Conservation (phyloP, 805 yeast genomes). For the Yarrowia sp. region DNA sequence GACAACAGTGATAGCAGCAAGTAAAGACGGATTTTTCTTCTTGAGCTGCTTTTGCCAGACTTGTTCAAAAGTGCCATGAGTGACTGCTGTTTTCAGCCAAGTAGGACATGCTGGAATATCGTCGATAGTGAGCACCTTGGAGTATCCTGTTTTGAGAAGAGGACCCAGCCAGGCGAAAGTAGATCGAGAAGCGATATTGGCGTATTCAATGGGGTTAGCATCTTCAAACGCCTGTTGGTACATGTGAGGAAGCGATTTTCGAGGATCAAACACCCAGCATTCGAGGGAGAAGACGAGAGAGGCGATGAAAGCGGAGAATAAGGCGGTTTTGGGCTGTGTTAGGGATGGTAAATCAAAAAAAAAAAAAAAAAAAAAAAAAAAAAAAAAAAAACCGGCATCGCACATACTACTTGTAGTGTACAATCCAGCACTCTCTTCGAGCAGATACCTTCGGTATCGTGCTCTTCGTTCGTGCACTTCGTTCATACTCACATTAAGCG, state of each 20-base stretch:
- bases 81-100: conserved; percentile 36
- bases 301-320: background rate
- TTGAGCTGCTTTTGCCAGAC: conserved; percentile 32
- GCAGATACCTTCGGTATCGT: too few relatives aligned
- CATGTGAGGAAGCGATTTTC: background rate
- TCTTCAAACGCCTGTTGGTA: background rate
- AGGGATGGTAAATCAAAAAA: background rate
- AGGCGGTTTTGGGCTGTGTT: background rate
- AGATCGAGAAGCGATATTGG: conserved; percentile 52
- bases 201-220: conserved; percentile 38
- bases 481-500: background rate
- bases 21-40: conserved; percentile 31
- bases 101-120: conserved; percentile 41
- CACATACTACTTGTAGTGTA: too few relatives aligned
- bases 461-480: too few relatives aligned
- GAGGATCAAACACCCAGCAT: conserved; percentile 16
- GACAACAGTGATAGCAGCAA: conserved; percentile 37
- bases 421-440: too few relatives aligned
- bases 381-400: too few relatives aligned
- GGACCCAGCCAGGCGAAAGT: conserved; percentile 62
- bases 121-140: conserved; percentile 43
- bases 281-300: conserved; percentile 26
- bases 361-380: too few relatives aligned
- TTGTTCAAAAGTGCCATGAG: conserved; percentile 27
- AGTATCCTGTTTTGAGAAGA: conserved; percentile 53